Evolutionary conservation across 805 yeast genomes (phyloP), one percentile per base, ranked within the genome.

Genomic region (Blastobotrys americana): DNA sequence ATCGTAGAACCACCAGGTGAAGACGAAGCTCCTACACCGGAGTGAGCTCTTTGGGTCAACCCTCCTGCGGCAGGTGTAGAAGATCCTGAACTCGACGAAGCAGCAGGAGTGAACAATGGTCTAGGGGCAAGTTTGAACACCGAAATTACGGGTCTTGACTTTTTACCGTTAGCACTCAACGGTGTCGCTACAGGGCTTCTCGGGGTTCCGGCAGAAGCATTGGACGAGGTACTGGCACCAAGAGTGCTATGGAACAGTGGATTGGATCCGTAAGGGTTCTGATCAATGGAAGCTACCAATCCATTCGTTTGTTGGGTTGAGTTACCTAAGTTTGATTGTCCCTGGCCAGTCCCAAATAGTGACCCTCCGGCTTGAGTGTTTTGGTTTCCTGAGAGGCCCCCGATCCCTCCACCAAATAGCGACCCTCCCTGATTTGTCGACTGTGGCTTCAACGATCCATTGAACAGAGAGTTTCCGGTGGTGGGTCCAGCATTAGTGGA

Each of bases 201-300:
- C 17, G 58, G 51, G 9, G 66, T 56, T 9, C 28, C 15, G 8
- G 13, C 8, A 8, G 10, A 8, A 8, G 56, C 58, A 3, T 73
- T 67, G 20, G 65, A 60, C 18, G 65, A 42, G 4, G 71, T 66
- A 13, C 67, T 58, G 22, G 56, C 54, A n/a, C 64, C 57, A 25
- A 59, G 61, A 3, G 66, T 46, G 8, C 38, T 28, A 28, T 52
- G 45, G 54, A 84, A 86, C 42, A 89, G 67, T 4, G 88, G 84
- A 54, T 81, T 80, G 39, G 77, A 73, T 1, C 96, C 95, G 59
- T 85, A 89, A 37, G 96, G 96, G 58, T 82, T 77, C 47, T 71
- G 70, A 46, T 66, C 69, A 43, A 65, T 58, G 25, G 66, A 53
- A 36, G 72, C 65, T 39, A 61, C 57, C 15, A 62, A 54, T 20